phyloP scores from a whole-genome alignment of 129 eudicot genomes.

The Oenanthe sinensis region DNA sequence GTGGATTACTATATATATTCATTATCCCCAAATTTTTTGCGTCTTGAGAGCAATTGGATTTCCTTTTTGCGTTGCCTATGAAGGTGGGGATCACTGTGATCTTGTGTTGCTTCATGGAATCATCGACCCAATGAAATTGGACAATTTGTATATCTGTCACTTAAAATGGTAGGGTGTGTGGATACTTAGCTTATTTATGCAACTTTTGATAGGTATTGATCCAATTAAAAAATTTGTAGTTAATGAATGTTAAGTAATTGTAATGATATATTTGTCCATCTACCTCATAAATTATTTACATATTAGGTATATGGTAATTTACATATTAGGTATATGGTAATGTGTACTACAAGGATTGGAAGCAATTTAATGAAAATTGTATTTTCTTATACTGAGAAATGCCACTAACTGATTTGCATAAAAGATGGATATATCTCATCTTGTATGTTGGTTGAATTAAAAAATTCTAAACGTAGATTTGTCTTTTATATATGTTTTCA shows the following conservation, averaged over 20 bases:
- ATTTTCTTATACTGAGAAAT: too few relatives aligned
- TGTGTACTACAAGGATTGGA: background rate
- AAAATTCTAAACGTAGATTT: too few relatives aligned
- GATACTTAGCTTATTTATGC: conserved; percentile 24
- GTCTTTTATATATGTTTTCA: too few relatives aligned
- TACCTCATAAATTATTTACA: background rate
- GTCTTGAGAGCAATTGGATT: conserved; percentile 74
- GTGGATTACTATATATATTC: conserved; percentile 11
- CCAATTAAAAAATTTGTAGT: conserved; percentile 16
- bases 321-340: background rate
- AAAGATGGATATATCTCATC: too few relatives aligned
- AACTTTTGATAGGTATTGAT: conserved; percentile 17
- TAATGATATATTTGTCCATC: background rate
- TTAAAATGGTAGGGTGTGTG: conserved; percentile 77
- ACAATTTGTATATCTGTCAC: conserved; percentile 50
- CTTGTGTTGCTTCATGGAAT: conserved; percentile 82
- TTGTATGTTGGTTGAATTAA: too few relatives aligned
- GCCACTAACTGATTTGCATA: too few relatives aligned
- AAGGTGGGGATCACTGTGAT: conserved; percentile 89
- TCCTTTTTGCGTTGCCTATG: conserved; percentile 85
- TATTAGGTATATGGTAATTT: background rate
- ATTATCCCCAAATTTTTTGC: conserved; percentile 32
- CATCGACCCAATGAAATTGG: conserved; percentile 73
- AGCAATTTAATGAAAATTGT: too few relatives aligned
- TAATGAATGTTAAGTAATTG: conserved; percentile 6